Percentiles rank a stretch among this genome's conserved stretches.
phyloP scores from a whole-genome alignment of 2,329 filamentous ascomycete genomes.

The Xylariaceae sp. region DNA sequence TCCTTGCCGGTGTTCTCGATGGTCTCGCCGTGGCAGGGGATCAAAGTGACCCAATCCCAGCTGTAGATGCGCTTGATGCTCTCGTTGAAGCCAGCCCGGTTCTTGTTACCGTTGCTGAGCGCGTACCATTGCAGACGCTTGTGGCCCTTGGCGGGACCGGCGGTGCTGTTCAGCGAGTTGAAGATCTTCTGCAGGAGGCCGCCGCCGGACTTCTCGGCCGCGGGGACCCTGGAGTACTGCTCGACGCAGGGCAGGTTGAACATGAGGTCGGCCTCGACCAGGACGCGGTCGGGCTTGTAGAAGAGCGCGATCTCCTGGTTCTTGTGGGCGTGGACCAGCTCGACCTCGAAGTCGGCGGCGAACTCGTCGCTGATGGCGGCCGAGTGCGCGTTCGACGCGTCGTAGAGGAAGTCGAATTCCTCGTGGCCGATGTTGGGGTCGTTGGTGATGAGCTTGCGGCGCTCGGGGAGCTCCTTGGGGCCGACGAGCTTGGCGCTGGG shows the following conservation, averaged over 20 bases:
- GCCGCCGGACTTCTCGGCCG: constrained; percentile 37
- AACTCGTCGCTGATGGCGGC: constrained; percentile 69
- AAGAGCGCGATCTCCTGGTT: constrained; percentile 88
- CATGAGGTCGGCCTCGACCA: constrained; percentile 86
- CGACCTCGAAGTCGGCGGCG: constrained; percentile 78
- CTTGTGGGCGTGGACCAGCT: constrained; percentile 73
- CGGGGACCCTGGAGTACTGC: constrained; percentile 66
- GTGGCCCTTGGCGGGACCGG: constrained; percentile 66
- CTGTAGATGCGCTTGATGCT: constrained; percentile 64
- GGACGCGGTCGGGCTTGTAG: constrained; percentile 71
- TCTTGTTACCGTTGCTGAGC: constrained; percentile 45
- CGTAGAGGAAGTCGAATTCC: constrained; percentile 66
- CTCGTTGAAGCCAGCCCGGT: constrained; percentile 66
- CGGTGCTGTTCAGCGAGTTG: constrained; percentile 54
- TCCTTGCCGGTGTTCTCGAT: constrained; percentile 71
- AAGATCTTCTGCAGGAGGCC: constrained; percentile 43
- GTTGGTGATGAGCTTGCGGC: constrained; percentile 62
- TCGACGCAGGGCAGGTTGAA: constrained; percentile 89
- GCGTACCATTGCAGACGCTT: constrained; percentile 81
- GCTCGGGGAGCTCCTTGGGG: constrained; percentile 77
- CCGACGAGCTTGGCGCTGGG: constrained; percentile 77
- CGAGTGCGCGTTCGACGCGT: constrained; percentile 45
- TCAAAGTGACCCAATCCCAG: constrained; percentile 83
- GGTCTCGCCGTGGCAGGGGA: constrained; percentile 92
- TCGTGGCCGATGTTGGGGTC: constrained; percentile 53